These are phyloP conservation scores for Ichthyophthirius multifiliis DNA, from an alignment of 169 alveolate species.

Conservation along the genomic window DNA sequence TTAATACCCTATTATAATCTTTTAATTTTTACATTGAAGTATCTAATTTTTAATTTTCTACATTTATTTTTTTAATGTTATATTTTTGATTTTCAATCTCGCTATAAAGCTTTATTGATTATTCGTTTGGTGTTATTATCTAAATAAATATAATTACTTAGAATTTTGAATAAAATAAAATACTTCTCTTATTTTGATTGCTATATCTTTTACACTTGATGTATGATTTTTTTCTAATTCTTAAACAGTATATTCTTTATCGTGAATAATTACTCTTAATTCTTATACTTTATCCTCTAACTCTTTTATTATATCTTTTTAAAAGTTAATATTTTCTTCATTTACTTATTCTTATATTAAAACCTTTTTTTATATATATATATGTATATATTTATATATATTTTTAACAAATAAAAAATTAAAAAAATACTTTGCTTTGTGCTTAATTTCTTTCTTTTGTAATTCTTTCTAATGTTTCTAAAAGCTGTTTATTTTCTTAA, in stretches of 20 bases:
- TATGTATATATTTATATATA: background rate
- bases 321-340: background rate
- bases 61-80: background rate
- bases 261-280: slow-evolving; percentile 35
- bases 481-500: background rate
- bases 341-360: slow-evolving; percentile 9
- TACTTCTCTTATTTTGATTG: slow-evolving; percentile 32
- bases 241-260: slow-evolving; percentile 40
- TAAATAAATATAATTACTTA: background rate
- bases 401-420: background rate
- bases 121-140: slow-evolving; percentile 37
- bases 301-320: slow-evolving; percentile 31
- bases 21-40: background rate
- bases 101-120: slow-evolving; percentile 22
- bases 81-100: slow-evolving; percentile 30
- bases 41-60: slow-evolving; percentile 14
- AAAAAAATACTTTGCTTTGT: background rate
- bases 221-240: slow-evolving; percentile 37
- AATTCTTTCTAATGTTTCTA: background rate
- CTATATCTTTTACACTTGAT: slow-evolving; percentile 7
- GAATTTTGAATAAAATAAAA: background rate
- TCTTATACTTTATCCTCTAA: slow-evolving; percentile 37
- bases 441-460: slow-evolving; percentile 1
- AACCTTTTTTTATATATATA: no score
- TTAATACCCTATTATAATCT: slow-evolving; percentile 31